phyloP scores from a whole-genome alignment of 2,329 filamentous ascomycete species.

The Fusarium ambrosium region DNA sequence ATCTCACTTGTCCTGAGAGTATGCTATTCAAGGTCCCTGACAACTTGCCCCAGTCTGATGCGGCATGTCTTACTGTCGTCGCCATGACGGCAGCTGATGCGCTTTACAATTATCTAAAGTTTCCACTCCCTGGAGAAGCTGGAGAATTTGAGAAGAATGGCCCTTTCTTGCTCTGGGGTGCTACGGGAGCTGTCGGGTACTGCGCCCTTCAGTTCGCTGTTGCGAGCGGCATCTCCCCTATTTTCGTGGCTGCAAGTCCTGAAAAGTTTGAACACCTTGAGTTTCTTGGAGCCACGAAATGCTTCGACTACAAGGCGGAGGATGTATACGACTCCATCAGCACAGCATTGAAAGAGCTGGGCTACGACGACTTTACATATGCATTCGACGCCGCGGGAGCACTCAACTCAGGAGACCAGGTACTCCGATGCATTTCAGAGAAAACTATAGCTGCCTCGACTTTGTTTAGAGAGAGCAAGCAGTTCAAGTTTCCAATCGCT shows the following conservation, averaged over 20 bases:
- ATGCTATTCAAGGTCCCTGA: constrained; percentile 7
- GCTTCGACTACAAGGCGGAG: constrained; percentile 3
- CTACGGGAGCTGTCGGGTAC: constrained; percentile 1
- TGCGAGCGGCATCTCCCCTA: neutral
- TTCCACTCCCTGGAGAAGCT: neutral
- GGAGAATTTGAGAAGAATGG: neutral
- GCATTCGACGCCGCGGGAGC: constrained; percentile 11
- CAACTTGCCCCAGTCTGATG: constrained; percentile 6
- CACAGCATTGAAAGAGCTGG: neutral
- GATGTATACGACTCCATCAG: neutral
- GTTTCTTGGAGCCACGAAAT: neutral
- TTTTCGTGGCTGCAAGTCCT: neutral
- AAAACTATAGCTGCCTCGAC: neutral
- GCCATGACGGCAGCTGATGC: constrained; percentile 12
- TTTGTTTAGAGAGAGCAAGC: neutral
- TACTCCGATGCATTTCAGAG: neutral
- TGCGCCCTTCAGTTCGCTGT: neutral
- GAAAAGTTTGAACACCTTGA: neutral
- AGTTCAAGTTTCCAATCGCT: constrained; percentile 5
- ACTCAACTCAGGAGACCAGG: neutral
- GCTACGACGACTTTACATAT: neutral
- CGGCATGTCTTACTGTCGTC: constrained; percentile 7
- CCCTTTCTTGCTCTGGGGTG: constrained; percentile 11
- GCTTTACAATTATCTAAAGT: neutral
- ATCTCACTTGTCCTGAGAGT: neutral